These are phyloP conservation scores for Globisporangium rhizosaccharum DNA, from an alignment of 352 stramenopile species.

Conservation along the genomic window DNA sequence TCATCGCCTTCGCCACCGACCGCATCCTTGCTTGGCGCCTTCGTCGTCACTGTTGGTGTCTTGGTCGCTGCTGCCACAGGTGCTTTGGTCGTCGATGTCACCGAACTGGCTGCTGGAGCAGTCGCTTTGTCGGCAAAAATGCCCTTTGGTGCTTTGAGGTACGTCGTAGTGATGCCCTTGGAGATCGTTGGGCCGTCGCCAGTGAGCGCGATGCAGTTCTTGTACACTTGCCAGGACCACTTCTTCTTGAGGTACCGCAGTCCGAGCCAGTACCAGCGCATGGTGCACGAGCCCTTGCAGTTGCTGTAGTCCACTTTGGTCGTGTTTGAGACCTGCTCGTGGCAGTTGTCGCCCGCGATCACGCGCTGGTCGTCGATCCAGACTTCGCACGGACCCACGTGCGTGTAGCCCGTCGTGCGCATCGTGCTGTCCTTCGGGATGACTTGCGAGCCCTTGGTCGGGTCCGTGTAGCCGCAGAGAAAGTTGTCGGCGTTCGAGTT, in stretches of 20 bases:
- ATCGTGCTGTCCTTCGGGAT: conserved; percentile 24
- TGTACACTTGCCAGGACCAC: conserved; percentile 65
- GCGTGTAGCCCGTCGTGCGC: conserved; percentile 45
- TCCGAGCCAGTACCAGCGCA: conserved; percentile 55
- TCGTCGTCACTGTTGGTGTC: conserved; percentile 1
- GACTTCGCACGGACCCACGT: conserved; percentile 54
- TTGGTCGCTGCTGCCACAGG: conserved; percentile 1
- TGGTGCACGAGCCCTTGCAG: conserved; percentile 34
- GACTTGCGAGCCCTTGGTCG: conserved; percentile 9
- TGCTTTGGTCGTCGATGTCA: neutral
- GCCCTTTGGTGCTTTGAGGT: conserved; percentile 5
- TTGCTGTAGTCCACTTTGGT: conserved; percentile 40
- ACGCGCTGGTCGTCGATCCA: conserved; percentile 48
- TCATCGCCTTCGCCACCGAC: neutral
- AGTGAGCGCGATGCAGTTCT: conserved; percentile 33
- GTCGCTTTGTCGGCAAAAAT: conserved; percentile 9
- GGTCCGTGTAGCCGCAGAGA: conserved; percentile 13
- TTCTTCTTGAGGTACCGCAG: conserved; percentile 39
- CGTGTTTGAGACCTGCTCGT: conserved; percentile 17
- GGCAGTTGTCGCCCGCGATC: conserved; percentile 37
- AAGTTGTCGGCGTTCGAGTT: conserved; percentile 15
- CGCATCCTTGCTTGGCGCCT: conserved; percentile 2
- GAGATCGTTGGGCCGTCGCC: conserved; percentile 13
- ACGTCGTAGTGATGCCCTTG: conserved; percentile 10
- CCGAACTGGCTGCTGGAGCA: neutral